Base-by-base conservation (phyloP, 371 early-diverging fungal genomes). In the Apophysomyces trapeziformis region DNA sequence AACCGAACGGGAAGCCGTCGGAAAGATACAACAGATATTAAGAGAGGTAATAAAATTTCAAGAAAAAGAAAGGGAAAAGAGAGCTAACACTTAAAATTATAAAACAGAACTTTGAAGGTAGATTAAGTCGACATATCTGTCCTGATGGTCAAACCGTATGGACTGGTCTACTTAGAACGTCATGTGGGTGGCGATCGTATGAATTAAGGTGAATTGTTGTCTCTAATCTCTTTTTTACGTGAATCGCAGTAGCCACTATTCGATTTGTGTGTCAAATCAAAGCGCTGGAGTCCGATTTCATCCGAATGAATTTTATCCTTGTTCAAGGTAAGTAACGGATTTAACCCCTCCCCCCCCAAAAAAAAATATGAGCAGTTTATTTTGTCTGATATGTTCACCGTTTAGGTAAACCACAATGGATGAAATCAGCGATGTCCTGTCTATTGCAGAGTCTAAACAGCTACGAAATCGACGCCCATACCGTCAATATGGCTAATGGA, bases 1-100 rank as follows among this genome's bases (percentile, higher is more conserved):
- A 37, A 64, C 63, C 39, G 67, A 68, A 64, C 60, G 58, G 21
- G 61, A 64, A 37, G 73, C 73, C 58, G 69, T 67, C 38, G 73
- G 69, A 7, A 72, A 72, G 61, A 41, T 72, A 38, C 68, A 68
- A 57, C 61, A 72, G 46, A 64, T 67, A 13, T 47, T 72, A 39
- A 64, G 58, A 7, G 64, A 68, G 58, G 73, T 65, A 38, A 26
- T 26, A 26, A 26, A 26, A 26, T 2, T 26, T 3, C 32, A 26
- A 26, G 32, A 26, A 26, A 26, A 26, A 26, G 32, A 26, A 26
- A 26, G 3, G 32, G 32, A 1, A 26, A 26, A 3, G 32, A 26
- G 32, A 26, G 32, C 32, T 26, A 26, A 26, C 32, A 26, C 32
- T 26, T 26, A 8, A 37, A 44, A 54, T 57, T 36, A 12, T n/a